Evolutionary conservation across 1,284 basidiomycete genomes (phyloP), one percentile per base, ranked within the genome.

Genomic region (Microbotryum scabiosae): DNA sequence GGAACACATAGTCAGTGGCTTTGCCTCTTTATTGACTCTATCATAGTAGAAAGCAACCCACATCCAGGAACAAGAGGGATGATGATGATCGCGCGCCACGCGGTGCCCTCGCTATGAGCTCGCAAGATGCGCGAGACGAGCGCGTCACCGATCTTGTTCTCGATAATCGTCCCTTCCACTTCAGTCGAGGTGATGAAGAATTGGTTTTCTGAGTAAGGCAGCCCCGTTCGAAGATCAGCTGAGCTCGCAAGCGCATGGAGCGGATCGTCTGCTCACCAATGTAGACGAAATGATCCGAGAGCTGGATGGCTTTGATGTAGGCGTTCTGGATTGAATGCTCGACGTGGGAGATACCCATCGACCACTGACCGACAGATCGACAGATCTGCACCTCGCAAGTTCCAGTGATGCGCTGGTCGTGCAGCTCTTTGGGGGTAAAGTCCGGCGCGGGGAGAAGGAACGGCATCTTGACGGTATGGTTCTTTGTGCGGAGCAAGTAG

Each of bases 311-410:
- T 90, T 72, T 66, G 59, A 68, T 62, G 57, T 67, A 69, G 30
- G 66, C 66, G 51, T 66, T 68, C 45, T 66, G 64, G 44, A 68
- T 70, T 14, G 93, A 97, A 71, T 88, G 85, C 76, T 99, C 94
- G 51, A 88, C 82, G 61, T 84, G 85, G 16, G 84, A 80, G 2
- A 92, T 97, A 3, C 93, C 94, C 76, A 98, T 80, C 3, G 91
- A 96, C 94, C 94, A 99, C 0, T 90, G 90, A 0, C 93, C 93
- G 23, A 88, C 88, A 12, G 90, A 94, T 20, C 94, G 85, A 76
- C 91, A 96, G 68, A 99, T 91, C 74, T 99, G 94, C 70, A 97
- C 81, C 75, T 99, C 96, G 73, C 93, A 97, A 0, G 94, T 97
- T 16, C 96, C 94, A 4, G 88, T 91, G 49, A 99, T 80, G 30